Evolutionary conservation across 2,329 filamentous ascomycete species (phyloP), one percentile per base, ranked within the genome.

Genomic region (Fusarium cicatricum): DNA sequence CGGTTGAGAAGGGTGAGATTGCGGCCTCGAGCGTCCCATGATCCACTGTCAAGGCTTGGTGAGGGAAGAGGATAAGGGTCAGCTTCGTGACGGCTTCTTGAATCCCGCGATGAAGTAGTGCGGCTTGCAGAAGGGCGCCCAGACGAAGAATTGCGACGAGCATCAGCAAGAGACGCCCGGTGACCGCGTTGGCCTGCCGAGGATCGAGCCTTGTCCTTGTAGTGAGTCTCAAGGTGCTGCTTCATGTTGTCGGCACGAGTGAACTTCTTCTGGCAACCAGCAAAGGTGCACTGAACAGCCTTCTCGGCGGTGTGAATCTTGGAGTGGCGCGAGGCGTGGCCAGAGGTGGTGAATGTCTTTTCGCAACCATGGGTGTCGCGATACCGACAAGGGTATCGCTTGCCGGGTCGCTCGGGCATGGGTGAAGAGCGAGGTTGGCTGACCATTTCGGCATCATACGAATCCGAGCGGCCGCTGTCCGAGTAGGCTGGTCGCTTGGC

Each of bases 161-260:
- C 59, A 38, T 73, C 70, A 52, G 72, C 62, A 55, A 77, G 51
- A 32, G 72, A 65, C 50, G 71, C 48, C 65, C 74, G 69, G 64
- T 71, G 69, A 31, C 66, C 65, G 57, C 73, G 70, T 58, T 71
- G 63, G 56, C 72, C 66, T n/a, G 69, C 66, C 2, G 77, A 75
- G 3, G 77, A 75, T 23, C 82, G 78, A 28, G 76, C 77, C 75
- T 84, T 84, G 60, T 86, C 82, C 74, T 87, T 87, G 75, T 85
- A 88, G 72, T 93, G 90, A 1, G 90, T 92, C 67, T 90, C 85
- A 26, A 91, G 82, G 69, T 93, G 90, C 76, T 92, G 90, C 80
- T 92, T 91, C 90, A 93, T 93, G 79, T 93, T 93, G 80, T 93
- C 90, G 66, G 89, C 87, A 61, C 90, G 88, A 11, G 89, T 92